Percentiles rank a stretch among this genome's conserved stretches.
These are phyloP conservation scores for Scytalidium lignicola DNA, from an alignment of 2,329 filamentous ascomycete genomes.

Conservation along the genomic window DNA sequence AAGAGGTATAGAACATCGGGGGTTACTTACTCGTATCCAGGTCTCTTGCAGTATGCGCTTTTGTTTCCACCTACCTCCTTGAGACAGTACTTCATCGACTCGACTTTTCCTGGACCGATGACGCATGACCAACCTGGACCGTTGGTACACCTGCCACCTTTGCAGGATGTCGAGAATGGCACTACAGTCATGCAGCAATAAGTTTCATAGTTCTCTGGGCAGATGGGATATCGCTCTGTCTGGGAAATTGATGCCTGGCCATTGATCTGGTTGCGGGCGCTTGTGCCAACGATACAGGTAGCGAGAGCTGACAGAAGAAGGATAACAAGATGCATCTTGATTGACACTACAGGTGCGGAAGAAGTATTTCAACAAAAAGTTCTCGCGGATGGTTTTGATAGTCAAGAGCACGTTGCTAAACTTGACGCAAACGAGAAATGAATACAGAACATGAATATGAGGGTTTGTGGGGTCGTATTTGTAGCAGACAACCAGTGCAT, in stretches of 20 bases:
- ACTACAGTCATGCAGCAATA: neutral
- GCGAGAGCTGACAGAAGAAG: neutral
- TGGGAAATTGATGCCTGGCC: neutral
- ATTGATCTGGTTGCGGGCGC: neutral
- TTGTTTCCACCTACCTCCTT: neutral
- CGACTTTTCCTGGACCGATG: neutral
- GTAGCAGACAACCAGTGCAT: neutral
- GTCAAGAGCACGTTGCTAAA: neutral
- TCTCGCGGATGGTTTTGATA: neutral
- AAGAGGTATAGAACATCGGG: neutral
- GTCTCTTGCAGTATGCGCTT: neutral
- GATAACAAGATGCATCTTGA: neutral
- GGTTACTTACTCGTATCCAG: neutral
- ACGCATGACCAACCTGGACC: neutral
- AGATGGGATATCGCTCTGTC: neutral
- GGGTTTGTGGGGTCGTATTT: neutral
- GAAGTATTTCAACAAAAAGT: neutral
- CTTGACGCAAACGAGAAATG: neutral
- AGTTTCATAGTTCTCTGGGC: slow-evolving; percentile 1
- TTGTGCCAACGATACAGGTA: neutral
- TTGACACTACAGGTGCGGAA: neutral
- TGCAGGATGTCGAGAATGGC: neutral
- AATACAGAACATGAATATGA: neutral
- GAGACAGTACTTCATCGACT: neutral
- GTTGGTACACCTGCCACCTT: neutral